These are phyloP conservation scores for Rhododendron ferrugineum DNA, from an alignment of 148 eudicot genomes.

Conservation along the genomic window DNA sequence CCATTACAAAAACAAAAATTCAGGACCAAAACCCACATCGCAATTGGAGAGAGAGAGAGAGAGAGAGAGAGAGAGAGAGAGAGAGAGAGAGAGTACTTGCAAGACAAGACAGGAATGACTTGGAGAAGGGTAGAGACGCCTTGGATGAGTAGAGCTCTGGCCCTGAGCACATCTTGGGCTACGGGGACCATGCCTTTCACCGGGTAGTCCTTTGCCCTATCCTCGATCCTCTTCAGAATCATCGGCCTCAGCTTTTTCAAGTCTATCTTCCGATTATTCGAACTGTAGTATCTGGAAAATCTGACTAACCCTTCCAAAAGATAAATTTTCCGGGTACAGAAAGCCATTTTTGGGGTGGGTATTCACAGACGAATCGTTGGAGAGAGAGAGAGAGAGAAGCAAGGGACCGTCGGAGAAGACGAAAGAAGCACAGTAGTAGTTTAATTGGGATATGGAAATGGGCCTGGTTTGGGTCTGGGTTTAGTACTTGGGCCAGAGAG, in stretches of 20 bases:
- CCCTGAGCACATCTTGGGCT: slow-evolving; percentile 57
- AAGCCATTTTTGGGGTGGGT: slow-evolving; percentile 7
- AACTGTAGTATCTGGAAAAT: slow-evolving; percentile 17
- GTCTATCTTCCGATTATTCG: slow-evolving; percentile 27
- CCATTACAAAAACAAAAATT: neutral
- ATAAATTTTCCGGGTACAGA: neutral
- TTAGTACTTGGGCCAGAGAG: neutral
- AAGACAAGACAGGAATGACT: slow-evolving; percentile 47
- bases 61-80: neutral
- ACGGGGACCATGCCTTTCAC: slow-evolving; percentile 60
- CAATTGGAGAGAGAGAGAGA: neutral
- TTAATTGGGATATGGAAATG: neutral
- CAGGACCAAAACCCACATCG: neutral
- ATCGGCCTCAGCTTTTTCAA: slow-evolving; percentile 65
- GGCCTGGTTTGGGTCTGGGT: neutral
- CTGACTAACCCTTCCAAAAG: slow-evolving; percentile 4
- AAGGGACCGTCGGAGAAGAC: neutral
- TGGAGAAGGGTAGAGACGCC: slow-evolving; percentile 70
- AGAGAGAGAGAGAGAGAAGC: neutral
- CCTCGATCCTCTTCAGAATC: slow-evolving; percentile 68
- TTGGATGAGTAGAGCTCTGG: slow-evolving; percentile 42
- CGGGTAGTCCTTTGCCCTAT: slow-evolving; percentile 55
- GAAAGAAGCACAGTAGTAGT: neutral
- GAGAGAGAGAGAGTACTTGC: slow-evolving; percentile 51
- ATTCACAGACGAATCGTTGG: neutral